Conservation (phyloP, 2,329 filamentous ascomycete genomes). For the Aureobasidium sp. region DNA sequence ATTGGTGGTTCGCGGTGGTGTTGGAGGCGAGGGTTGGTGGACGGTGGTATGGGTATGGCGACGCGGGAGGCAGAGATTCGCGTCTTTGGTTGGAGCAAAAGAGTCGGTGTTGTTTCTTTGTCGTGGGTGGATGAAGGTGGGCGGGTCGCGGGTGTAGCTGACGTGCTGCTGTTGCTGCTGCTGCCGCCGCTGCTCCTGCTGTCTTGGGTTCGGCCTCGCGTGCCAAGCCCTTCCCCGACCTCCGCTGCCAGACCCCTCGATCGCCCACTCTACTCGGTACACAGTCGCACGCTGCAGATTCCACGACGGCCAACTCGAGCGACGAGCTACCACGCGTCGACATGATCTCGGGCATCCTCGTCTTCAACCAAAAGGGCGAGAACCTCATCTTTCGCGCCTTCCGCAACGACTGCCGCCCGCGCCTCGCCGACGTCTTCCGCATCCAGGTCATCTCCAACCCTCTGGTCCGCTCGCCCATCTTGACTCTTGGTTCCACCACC, state of each 20-base stretch:
- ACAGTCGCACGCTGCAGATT: not conserved
- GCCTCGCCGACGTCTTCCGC: conserved; percentile 96
- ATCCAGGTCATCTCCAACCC: conserved; percentile 99
- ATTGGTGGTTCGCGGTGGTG: not conserved
- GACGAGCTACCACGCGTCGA: conserved; percentile 26
- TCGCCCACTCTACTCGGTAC: not conserved
- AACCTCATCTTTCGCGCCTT: conserved; percentile 99
- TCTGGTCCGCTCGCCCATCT: conserved; percentile 91
- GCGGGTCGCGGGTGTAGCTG: not conserved
- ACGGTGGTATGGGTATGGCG: not conserved
- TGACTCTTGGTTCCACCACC: conserved; percentile 93
- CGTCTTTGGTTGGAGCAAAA: not conserved
- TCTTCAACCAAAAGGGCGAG: conserved; percentile 99
- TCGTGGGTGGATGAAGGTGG: not conserved
- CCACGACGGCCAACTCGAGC: too few relatives aligned
- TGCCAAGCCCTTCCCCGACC: not conserved
- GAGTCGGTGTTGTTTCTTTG: not conserved
- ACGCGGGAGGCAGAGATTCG: not conserved
- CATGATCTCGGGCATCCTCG: conserved; percentile 94
- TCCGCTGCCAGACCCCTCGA: not conserved
- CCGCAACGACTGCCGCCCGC: conserved; percentile 94
- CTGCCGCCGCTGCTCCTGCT: not conserved
- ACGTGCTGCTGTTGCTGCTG: not conserved
- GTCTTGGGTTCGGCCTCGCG: not conserved
- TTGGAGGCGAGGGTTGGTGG: not conserved